phyloP scores from a whole-genome alignment of 1,284 basidiomycete species.

The Marasmius tenuissimus region DNA sequence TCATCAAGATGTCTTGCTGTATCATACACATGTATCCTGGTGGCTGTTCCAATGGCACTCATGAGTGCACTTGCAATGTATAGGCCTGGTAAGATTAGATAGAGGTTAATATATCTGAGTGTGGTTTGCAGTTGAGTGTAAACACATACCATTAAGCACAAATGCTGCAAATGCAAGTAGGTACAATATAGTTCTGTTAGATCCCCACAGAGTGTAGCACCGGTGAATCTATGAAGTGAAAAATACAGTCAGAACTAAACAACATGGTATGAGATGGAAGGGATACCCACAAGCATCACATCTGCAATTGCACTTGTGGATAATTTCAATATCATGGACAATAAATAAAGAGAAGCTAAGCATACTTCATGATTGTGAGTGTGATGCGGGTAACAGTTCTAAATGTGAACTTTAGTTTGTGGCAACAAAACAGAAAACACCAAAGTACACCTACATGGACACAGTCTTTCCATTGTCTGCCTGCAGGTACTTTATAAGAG shows the following conservation, averaged over 20 bases:
- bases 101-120: background rate
- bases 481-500: background rate
- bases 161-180: background rate
- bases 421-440: too few relatives aligned
- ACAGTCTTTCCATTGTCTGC: background rate
- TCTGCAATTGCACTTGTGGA: background rate
- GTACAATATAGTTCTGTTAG: background rate
- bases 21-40: background rate
- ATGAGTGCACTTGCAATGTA: too few relatives aligned
- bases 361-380: too few relatives aligned
- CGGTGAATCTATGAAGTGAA: background rate
- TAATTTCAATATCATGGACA: too few relatives aligned
- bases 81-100: too few relatives aligned
- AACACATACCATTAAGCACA: background rate
- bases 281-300: background rate
- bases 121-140: background rate
- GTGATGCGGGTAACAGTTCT: too few relatives aligned
- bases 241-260: background rate
- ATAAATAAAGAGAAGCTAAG: too few relatives aligned
- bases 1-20: background rate
- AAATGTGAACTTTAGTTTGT: too few relatives aligned
- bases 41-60: background rate
- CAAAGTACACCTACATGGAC: background rate
- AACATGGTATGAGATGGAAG: background rate
- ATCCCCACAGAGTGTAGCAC: background rate